Percentiles rank a stretch among this genome's conserved stretches.
Evolutionary conservation across 2,329 filamentous ascomycete species (phyloP).

Genomic region (Cladobotryum protrusum): DNA sequence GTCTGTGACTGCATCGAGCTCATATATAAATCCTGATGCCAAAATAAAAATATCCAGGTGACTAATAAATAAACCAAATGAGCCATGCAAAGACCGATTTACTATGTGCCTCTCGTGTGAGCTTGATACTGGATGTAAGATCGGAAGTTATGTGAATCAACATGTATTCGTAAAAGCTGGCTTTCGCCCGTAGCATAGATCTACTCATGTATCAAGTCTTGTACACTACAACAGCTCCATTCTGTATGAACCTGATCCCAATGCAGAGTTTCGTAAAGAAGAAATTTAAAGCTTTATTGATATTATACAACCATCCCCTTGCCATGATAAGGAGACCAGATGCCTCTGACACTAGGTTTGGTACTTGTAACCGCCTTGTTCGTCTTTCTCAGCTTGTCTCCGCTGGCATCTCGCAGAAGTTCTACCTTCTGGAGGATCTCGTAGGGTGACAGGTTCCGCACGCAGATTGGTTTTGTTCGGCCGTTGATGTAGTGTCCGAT

Average conservation of each 20-base stretch:
- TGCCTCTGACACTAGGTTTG: constrained; percentile 60
- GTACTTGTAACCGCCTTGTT: constrained; percentile 60
- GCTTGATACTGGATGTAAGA: background rate
- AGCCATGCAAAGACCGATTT: too few relatives aligned
- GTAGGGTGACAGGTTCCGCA: constrained; percentile 74
- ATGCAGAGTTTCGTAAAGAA: constrained; percentile 19
- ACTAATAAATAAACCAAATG: too few relatives aligned
- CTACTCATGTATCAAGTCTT: background rate
- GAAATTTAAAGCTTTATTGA: constrained; percentile 5
- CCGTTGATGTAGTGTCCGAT: constrained; percentile 92
- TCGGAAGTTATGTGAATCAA: background rate
- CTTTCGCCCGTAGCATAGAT: background rate
- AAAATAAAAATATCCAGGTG: background rate
- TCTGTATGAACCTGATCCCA: constrained; percentile 18
- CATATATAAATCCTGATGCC: background rate
- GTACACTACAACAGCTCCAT: constrained; percentile 23
- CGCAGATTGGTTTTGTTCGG: constrained; percentile 75
- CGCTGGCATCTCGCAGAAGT: constrained; percentile 65
- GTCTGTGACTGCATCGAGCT: constrained; percentile 30
- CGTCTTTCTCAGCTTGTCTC: constrained; percentile 62
- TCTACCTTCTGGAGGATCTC: constrained; percentile 77
- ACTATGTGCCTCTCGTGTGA: too few relatives aligned
- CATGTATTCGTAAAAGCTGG: background rate
- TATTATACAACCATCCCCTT: constrained; percentile 47
- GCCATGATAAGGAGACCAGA: constrained; percentile 67